Evolutionary conservation across 2,329 filamentous ascomycete genomes (phyloP).

Genomic region (Penicillium griseofulvum): DNA sequence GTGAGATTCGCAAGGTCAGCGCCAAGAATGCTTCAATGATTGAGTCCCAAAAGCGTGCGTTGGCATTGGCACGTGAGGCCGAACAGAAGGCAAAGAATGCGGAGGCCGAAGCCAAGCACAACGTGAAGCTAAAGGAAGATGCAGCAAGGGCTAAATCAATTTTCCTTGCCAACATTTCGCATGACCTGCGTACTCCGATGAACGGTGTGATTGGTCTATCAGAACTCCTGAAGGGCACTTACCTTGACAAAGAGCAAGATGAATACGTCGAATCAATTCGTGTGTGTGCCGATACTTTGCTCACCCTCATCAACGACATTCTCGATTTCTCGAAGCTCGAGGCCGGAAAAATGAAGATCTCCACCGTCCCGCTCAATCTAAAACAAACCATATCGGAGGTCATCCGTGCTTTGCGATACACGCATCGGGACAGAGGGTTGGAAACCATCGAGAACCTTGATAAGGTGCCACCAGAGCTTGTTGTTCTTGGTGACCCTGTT

Average conservation of each 20-base stretch:
- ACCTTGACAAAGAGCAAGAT: constrained; percentile 57
- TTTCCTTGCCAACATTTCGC: constrained; percentile 91
- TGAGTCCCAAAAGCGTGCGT: constrained; percentile 61
- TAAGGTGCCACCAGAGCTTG: constrained; percentile 52
- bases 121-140: constrained; percentile 65
- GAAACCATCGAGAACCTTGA: constrained; percentile 65
- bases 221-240: constrained; percentile 59
- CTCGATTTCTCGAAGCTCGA: constrained; percentile 85
- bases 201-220: constrained; percentile 87
- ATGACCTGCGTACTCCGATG: constrained; percentile 86
- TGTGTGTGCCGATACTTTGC: constrained; percentile 68
- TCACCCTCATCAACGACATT: constrained; percentile 90
- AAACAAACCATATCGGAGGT: constrained; percentile 65
- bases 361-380: constrained; percentile 78
- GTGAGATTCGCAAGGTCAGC: constrained; percentile 59
- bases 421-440: constrained; percentile 60
- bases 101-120: constrained; percentile 62
- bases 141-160: constrained; percentile 77
- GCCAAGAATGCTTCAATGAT: constrained; percentile 65
- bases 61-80: constrained; percentile 60
- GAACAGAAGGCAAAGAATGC: constrained; percentile 65
- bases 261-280: constrained; percentile 63
- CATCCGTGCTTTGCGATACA: constrained; percentile 61
- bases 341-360: constrained; percentile 82
- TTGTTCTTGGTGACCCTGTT: constrained; percentile 83